Percentiles rank a stretch among this genome's conserved stretches.
Conservation (phyloP, 2,329 filamentous ascomycete species). For the Pseudocercospora cruenta region DNA sequence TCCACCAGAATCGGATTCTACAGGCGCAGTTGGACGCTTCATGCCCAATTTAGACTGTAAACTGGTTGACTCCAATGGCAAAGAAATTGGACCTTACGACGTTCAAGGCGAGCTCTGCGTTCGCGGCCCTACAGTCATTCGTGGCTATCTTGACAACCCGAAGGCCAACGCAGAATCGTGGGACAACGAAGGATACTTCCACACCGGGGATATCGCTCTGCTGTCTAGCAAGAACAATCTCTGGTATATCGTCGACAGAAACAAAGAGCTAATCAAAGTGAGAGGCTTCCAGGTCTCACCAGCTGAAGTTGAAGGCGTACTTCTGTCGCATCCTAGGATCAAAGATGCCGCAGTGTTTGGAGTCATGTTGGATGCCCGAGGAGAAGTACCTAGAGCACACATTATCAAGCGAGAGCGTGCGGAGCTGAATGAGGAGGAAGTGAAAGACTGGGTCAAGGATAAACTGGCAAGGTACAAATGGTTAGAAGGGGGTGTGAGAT, state of each 20-base stretch:
- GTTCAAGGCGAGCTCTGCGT: constrained; percentile 56
- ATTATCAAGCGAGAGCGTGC: constrained; percentile 35
- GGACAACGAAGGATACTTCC: constrained; percentile 49
- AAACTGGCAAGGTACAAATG: constrained; percentile 51
- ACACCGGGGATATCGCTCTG: constrained; percentile 55
- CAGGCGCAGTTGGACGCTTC: constrained; percentile 47
- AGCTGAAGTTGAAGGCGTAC: constrained; percentile 53
- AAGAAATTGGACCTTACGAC: constrained; percentile 16
- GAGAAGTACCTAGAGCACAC: constrained; percentile 37
- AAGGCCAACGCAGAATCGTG: constrained; percentile 53
- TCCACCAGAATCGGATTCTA: constrained; percentile 42
- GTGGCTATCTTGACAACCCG: constrained; percentile 56
- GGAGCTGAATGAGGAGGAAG: constrained; percentile 41
- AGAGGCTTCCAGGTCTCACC: constrained; percentile 58
- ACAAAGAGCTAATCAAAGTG: constrained; percentile 60
- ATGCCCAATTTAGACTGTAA: constrained; percentile 50
- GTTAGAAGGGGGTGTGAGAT: constrained; percentile 50
- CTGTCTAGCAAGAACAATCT: constrained; percentile 40
- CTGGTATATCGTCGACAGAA: constrained; percentile 59
- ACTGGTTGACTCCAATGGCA: constrained; percentile 55
- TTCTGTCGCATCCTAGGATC: constrained; percentile 52
- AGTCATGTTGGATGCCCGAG: constrained; percentile 35
- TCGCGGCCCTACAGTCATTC: constrained; percentile 55
- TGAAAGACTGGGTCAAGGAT: constrained; percentile 43
- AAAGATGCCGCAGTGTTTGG: constrained; percentile 55